phyloP scores from a whole-genome alignment of 371 early-diverging fungal genomes.

The Lichtheimia corymbifera region DNA sequence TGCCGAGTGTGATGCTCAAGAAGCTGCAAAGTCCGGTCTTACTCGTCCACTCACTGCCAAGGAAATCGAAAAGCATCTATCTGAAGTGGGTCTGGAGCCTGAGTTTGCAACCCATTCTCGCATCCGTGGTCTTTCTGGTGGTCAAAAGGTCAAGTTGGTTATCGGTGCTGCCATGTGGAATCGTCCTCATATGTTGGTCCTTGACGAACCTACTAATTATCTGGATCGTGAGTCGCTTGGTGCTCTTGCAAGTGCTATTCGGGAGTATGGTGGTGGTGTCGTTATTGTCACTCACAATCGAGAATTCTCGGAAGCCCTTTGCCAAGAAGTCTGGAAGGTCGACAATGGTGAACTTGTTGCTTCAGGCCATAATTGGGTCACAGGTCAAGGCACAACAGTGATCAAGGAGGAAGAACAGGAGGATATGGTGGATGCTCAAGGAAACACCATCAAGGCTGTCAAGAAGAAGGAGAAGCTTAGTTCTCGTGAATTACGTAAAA shows the following conservation, averaged over 20 bases:
- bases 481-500: constrained; percentile 53
- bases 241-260: constrained; percentile 67
- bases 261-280: constrained; percentile 74
- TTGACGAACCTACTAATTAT: constrained; percentile 91
- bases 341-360: constrained; percentile 64
- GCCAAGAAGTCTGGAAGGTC: constrained; percentile 76
- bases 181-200: constrained; percentile 84
- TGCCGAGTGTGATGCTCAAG: constrained; percentile 64
- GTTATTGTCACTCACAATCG: constrained; percentile 79
- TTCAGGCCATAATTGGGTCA: constrained; percentile 56
- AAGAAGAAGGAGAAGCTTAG: constrained; percentile 52
- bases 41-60: constrained; percentile 66
- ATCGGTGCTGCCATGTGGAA: constrained; percentile 86
- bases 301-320: constrained; percentile 72
- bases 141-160: constrained; percentile 92
- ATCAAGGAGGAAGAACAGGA: constrained; percentile 42
- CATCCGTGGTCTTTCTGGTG: constrained; percentile 87
- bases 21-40: constrained; percentile 65
- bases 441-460: constrained; percentile 50
- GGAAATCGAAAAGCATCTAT: constrained; percentile 72
- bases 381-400: constrained; percentile 42
- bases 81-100: constrained; percentile 68
- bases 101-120: constrained; percentile 81
- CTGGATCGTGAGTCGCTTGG: constrained; percentile 78
- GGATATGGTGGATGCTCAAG: constrained; percentile 52